A percentile compares a stretch with the other conserved stretches of the same genome.
Evolutionary conservation across 768 basidiomycete genomes (phyloP).

Genomic region (Lactarius sp.): DNA sequence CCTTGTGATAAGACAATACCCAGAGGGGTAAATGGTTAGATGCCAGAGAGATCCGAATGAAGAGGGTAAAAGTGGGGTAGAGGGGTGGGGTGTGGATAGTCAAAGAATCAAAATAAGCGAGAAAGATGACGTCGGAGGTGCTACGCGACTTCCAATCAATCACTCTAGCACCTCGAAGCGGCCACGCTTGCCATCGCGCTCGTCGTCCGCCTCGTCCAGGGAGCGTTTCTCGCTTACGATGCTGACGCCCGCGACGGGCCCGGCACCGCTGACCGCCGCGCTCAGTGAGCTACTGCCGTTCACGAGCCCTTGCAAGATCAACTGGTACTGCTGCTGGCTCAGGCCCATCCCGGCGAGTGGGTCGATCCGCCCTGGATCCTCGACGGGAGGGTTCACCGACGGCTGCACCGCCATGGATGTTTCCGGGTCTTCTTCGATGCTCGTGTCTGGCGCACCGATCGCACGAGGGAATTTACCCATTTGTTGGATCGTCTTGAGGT

Average conservation of each 20-base stretch:
- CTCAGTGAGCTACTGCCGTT: constrained; percentile 42
- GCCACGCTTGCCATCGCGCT: constrained; percentile 37
- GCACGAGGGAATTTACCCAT: constrained; percentile 25
- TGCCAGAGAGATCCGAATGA: constrained; percentile 14
- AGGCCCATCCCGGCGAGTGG: constrained; percentile 85
- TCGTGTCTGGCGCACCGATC: constrained; percentile 18
- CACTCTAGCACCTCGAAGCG: constrained; percentile 40
- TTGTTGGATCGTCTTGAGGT: constrained; percentile 27
- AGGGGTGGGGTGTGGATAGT: not conserved
- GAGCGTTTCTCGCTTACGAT: constrained; percentile 25
- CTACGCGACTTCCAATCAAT: not conserved
- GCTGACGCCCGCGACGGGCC: constrained; percentile 35
- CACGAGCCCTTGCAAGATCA: constrained; percentile 71
- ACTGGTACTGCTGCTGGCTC: constrained; percentile 80
- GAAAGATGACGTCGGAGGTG: not conserved
- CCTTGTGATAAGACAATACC: not conserved
- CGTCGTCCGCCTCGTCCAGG: constrained; percentile 32
- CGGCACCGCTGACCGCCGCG: not conserved
- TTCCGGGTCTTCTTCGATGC: constrained; percentile 42
- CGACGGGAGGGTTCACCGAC: constrained; percentile 20
- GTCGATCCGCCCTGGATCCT: constrained; percentile 45
- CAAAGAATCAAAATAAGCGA: not conserved
- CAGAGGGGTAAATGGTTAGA: constrained; percentile 2
- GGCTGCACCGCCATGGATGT: constrained; percentile 34
- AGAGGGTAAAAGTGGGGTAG: not conserved